Evolutionary conservation across 2,329 filamentous ascomycete genomes (phyloP).

Genomic region (Pestalotiopsis sp.): DNA sequence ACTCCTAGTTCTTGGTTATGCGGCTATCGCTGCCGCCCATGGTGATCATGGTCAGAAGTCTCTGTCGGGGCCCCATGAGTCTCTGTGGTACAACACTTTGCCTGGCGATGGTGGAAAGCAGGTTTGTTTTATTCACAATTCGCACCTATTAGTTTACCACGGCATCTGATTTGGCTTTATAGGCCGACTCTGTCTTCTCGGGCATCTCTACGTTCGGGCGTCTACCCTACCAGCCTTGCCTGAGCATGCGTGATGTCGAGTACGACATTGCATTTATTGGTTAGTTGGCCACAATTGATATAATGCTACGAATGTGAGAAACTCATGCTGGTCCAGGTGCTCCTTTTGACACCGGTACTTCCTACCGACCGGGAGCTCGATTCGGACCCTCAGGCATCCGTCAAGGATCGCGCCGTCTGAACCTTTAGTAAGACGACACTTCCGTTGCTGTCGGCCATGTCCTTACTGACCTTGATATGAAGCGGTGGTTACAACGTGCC

Average conservation of each 20-base stretch:
- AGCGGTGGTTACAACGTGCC: conserved; percentile 89
- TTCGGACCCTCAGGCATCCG: conserved; percentile 85
- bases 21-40: conserved; percentile 59
- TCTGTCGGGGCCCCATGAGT: conserved; percentile 69
- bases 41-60: conserved; percentile 58
- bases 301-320: neutral
- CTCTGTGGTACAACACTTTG: conserved; percentile 80
- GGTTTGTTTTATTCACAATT: conserved; percentile 42
- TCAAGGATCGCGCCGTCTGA: conserved; percentile 82
- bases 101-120: conserved; percentile 85
- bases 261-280: conserved; percentile 88
- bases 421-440: conserved; percentile 71
- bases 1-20: conserved; percentile 41
- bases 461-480: conserved; percentile 21
- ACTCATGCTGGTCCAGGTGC: conserved; percentile 53
- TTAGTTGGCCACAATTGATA: conserved; percentile 33
- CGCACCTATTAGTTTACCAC: neutral
- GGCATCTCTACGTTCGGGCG: conserved; percentile 86
- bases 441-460: neutral
- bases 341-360: conserved; percentile 85
- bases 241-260: conserved; percentile 67
- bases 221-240: conserved; percentile 75
- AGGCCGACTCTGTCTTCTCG: conserved; percentile 88
- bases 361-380: conserved; percentile 79
- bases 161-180: neutral